Conservation (phyloP, 257 asterid species). For the Lycium ferocissimum region DNA sequence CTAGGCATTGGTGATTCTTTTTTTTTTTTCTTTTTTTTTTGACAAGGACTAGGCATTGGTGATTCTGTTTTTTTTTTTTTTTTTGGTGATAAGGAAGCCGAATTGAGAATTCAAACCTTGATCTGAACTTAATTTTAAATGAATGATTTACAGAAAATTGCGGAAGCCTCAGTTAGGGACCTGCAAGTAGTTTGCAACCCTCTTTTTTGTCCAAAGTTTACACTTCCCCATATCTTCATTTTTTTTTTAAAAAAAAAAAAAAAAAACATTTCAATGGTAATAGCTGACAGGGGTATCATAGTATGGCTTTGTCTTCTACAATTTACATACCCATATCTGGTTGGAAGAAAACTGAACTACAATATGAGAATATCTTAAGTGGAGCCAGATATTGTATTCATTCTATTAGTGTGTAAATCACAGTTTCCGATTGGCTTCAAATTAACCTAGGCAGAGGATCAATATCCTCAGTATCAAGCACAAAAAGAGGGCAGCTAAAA, state of each 20-base stretch:
- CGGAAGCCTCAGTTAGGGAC: not conserved
- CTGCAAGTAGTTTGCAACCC: not conserved
- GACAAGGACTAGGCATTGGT: too few species aligned
- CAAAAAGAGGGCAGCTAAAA: not conserved
- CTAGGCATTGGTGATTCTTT: not conserved
- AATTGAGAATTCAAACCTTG: not conserved
- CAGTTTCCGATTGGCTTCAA: not conserved
- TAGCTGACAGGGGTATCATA: not conserved
- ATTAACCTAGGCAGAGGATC: not conserved
- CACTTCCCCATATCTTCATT: not conserved
- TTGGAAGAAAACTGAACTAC: not conserved
- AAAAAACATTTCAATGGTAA: not conserved
- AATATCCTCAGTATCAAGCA: not conserved
- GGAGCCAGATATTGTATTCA: not conserved
- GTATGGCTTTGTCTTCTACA: not conserved
- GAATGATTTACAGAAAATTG: not conserved
- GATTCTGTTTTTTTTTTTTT: too few species aligned
- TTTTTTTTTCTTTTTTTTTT: too few species aligned
- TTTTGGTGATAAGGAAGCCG: too few species aligned
- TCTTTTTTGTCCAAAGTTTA: not conserved
- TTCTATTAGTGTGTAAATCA: not conserved
- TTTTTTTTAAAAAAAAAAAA: too few species aligned
- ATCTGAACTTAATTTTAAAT: not conserved
- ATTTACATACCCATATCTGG: not conserved
- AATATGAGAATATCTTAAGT: not conserved